Base-by-base conservation (phyloP, 2,329 filamentous ascomycete genomes). In the Diaporthe helianthi region DNA sequence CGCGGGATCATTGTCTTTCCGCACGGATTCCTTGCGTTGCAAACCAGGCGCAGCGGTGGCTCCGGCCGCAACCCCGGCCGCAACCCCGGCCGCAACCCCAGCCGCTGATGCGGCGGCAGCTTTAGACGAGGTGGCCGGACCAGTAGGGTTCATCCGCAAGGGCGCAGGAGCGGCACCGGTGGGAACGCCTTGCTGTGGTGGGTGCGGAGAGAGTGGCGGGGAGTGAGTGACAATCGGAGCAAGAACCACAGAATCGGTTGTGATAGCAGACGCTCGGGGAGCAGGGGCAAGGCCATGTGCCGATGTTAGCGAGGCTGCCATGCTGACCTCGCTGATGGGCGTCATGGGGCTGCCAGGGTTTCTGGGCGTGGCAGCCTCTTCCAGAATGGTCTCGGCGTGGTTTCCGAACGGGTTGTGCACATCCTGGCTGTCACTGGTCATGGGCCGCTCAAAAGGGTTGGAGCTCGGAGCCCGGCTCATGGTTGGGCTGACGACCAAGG, bases 331-430 rank as follows among this genome's bases (percentile, higher is more conserved):
- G 67, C 69, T 71, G 38, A 66, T 69, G 13, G 61, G 66, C 26
- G 69, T 69, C 66, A 69, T 71, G 0, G 69, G 66, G 31, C 47
- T 49, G 53, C 55, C 31, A 44, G 38, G 44, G 38, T 71, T 44
- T 15, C 41, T 55, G 1, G 69, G 69, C 29, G 61, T 69, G n/a
- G 46, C 54, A 26, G 69, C 67, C 2, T 71, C 70, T 52, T 69
- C 70, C n/a, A 33, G 31, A 15, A 71, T 53, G 3, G 65, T 51
- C 78, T 89, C 87, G 47, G 86, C 85, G 72, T 88, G 85, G 74
- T 85, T 85, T 61, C 87, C 89, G 78, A 96, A 96, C 24, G 93
- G 93, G 77, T 96, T 93, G 70, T 83, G 83, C 2, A 85, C 81
- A 75, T 90, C 84, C 64, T 82, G 80, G 78, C 83, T 84, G 72